Evolutionary conservation across 306 rosid genomes (phyloP).

Genomic region (Castanopsis chinensis): DNA sequence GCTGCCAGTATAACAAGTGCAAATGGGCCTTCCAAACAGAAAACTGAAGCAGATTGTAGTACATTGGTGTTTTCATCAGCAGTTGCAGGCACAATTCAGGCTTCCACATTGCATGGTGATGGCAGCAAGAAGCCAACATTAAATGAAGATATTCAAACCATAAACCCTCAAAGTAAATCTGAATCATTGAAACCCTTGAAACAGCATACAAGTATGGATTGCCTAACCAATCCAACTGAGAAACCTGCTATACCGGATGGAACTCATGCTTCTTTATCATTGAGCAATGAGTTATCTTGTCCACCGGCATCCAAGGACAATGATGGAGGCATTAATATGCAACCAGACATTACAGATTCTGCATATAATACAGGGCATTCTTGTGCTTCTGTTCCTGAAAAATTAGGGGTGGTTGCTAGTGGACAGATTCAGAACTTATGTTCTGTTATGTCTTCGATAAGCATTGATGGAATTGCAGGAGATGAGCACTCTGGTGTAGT

Average conservation of each 20-base stretch:
- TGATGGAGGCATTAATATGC: constrained; percentile 34
- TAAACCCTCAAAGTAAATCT: constrained; percentile 27
- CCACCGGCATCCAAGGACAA: constrained; percentile 32
- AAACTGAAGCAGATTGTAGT: constrained; percentile 44
- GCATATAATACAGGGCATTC: constrained; percentile 37
- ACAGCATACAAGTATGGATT: constrained; percentile 46
- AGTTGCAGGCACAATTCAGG: constrained; percentile 40
- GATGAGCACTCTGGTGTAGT: constrained; percentile 34
- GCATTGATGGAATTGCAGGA: constrained; percentile 36
- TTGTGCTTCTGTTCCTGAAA: constrained; percentile 34
- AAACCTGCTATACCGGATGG: constrained; percentile 37
- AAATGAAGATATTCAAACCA: constrained; percentile 42
- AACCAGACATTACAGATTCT: constrained; percentile 27
- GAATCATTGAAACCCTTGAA: constrained; percentile 51
- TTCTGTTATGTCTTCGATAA: constrained; percentile 43
- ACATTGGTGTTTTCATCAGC: constrained; percentile 47
- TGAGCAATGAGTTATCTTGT: constrained; percentile 41
- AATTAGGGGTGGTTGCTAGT: constrained; percentile 30
- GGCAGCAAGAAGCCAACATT: constrained; percentile 33
- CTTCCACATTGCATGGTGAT: constrained; percentile 40
- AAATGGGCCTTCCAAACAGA: constrained; percentile 56
- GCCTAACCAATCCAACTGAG: constrained; percentile 30
- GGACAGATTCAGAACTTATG: constrained; percentile 48
- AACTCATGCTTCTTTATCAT: constrained; percentile 32
- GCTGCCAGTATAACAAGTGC: constrained; percentile 35